Evolutionary conservation across 805 yeast genomes (phyloP).

Genomic region (Metschnikowia kunwiensis): DNA sequence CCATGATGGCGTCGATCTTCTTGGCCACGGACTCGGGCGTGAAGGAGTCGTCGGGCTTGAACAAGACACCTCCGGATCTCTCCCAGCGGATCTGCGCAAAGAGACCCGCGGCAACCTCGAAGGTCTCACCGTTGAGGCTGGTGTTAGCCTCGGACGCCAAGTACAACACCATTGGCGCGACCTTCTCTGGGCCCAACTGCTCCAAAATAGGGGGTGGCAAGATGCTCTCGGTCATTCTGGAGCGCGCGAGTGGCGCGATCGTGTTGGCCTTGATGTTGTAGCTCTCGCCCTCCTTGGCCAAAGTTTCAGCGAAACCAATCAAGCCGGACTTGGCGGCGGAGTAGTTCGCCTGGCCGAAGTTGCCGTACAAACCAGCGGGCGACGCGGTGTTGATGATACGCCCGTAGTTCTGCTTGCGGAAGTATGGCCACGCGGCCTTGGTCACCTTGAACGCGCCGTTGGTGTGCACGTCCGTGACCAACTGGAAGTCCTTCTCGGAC

Average conservation of each 20-base stretch:
- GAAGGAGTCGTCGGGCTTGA: slow-evolving; percentile 71
- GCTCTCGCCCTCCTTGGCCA: slow-evolving; percentile 89
- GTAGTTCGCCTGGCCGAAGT: slow-evolving; percentile 95
- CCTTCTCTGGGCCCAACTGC: slow-evolving; percentile 77
- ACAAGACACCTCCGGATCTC: slow-evolving; percentile 79
- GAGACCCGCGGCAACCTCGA: slow-evolving; percentile 93
- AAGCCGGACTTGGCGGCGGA: slow-evolving; percentile 89
- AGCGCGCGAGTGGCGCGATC: slow-evolving; percentile 92
- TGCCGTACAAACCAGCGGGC: slow-evolving; percentile 96
- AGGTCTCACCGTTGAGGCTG: slow-evolving; percentile 68
- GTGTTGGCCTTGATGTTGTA: slow-evolving; percentile 81
- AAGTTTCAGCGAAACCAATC: slow-evolving; percentile 89
- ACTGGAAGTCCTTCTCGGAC: slow-evolving; percentile 73
- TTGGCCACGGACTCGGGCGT: slow-evolving; percentile 83
- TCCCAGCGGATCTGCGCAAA: slow-evolving; percentile 94
- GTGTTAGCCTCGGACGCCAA: slow-evolving; percentile 59
- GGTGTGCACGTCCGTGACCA: slow-evolving; percentile 83
- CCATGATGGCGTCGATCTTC: slow-evolving; percentile 59
- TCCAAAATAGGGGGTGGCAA: slow-evolving; percentile 83
- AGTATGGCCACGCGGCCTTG: slow-evolving; percentile 88
- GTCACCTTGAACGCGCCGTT: slow-evolving; percentile 85
- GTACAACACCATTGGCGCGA: slow-evolving; percentile 87
- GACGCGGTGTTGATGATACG: slow-evolving; percentile 91
- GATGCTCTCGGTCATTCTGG: slow-evolving; percentile 92
- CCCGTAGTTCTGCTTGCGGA: slow-evolving; percentile 82